Percentiles rank a stretch among this genome's conserved stretches.
These are phyloP conservation scores for Suillus alpinus DNA, from an alignment of 768 basidiomycete genomes.

Conservation along the genomic window DNA sequence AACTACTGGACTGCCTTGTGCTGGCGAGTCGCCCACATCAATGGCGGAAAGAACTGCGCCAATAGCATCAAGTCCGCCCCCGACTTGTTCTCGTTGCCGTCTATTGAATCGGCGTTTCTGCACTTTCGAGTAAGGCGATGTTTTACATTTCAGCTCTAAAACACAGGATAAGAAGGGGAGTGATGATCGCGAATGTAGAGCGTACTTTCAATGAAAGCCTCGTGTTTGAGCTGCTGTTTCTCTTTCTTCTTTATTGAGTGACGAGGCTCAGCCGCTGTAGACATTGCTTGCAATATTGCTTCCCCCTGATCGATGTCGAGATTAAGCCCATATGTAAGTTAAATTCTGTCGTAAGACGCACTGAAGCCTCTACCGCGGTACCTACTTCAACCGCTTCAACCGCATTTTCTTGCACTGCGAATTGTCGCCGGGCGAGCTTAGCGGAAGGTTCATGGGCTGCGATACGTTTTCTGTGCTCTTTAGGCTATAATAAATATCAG, in stretches of 20 bases:
- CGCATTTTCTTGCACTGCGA: slow-evolving; percentile 47
- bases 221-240: slow-evolving; percentile 62
- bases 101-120: slow-evolving; percentile 70
- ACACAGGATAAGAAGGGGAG: not conserved
- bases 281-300: slow-evolving; percentile 22
- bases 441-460: slow-evolving; percentile 52
- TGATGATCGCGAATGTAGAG: not conserved
- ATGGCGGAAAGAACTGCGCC: slow-evolving; percentile 54
- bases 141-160: slow-evolving; percentile 48
- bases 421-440: slow-evolving; percentile 45
- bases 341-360: slow-evolving; percentile 22
- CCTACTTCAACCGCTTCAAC: slow-evolving; percentile 50
- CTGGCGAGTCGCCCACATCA: slow-evolving; percentile 34
- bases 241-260: slow-evolving; percentile 55
- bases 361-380: slow-evolving; percentile 38
- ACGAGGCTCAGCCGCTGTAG: slow-evolving; percentile 33
- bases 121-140: slow-evolving; percentile 65
- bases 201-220: slow-evolving; percentile 67
- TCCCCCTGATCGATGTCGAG: not conserved
- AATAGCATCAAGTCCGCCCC: slow-evolving; percentile 48
- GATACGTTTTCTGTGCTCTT: slow-evolving; percentile 39
- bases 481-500: slow-evolving; percentile 28
- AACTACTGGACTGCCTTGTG: slow-evolving; percentile 15
- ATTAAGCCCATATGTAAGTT: not conserved
- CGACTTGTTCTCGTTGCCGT: slow-evolving; percentile 61